A percentile compares a stretch with the other conserved stretches of the same genome.
Evolutionary conservation across 345 rosid species (phyloP).

Genomic region (Physaria fendleri): DNA sequence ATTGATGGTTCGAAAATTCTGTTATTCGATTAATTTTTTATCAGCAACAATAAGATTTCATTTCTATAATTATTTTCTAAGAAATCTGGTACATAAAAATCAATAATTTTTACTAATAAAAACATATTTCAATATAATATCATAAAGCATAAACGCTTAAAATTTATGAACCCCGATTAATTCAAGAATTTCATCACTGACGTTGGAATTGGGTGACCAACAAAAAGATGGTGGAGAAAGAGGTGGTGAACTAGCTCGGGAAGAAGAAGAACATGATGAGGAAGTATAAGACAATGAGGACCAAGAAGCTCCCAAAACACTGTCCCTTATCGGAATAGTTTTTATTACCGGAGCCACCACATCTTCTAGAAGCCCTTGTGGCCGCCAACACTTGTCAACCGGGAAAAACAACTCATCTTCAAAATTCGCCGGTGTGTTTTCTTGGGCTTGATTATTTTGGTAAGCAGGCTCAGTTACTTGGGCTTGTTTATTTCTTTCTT

Average conservation of each 20-base stretch:
- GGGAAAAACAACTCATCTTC: conserved; percentile 1
- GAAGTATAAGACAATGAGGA: no score
- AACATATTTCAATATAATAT: background rate
- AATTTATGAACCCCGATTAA: background rate
- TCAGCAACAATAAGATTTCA: no score
- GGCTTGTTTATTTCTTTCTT: background rate
- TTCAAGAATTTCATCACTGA: background rate
- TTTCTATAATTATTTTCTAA: no score
- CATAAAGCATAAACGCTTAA: background rate
- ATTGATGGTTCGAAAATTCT: no score
- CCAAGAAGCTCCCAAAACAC: background rate
- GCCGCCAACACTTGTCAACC: conserved; percentile 8
- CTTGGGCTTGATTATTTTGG: conserved; percentile 5
- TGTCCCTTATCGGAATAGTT: conserved; percentile 28
- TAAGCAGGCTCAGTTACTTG: background rate
- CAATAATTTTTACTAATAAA: background rate
- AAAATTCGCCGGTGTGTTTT: background rate
- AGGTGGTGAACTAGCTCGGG: conserved; percentile 34
- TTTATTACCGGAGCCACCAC: conserved; percentile 58
- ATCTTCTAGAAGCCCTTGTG: conserved; percentile 65
- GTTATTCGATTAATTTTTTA: no score
- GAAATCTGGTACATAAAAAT: background rate
- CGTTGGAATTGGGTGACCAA: conserved; percentile 31
- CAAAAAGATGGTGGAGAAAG: conserved; percentile 44
- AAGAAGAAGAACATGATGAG: conserved; percentile 38